Evolutionary conservation across 306 rosid species (phyloP).

Genomic region (Fragaria ananassa): DNA sequence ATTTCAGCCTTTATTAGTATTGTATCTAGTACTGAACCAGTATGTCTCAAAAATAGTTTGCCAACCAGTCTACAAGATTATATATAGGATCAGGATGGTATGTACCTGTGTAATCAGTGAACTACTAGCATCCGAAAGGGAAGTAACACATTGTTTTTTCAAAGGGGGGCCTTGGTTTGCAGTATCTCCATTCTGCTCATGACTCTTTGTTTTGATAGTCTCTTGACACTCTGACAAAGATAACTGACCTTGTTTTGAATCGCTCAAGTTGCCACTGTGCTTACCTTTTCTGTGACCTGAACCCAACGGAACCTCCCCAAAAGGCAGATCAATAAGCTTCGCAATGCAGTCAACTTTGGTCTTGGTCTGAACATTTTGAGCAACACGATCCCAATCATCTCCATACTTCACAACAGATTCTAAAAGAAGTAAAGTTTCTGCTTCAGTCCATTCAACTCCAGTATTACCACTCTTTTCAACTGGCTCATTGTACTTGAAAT

Average conservation of each 20-base stretch:
- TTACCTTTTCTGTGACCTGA: constrained; percentile 42
- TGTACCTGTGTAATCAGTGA: constrained; percentile 78
- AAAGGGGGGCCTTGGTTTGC: constrained; percentile 51
- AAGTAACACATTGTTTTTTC: constrained; percentile 52
- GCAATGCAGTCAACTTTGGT: constrained; percentile 74
- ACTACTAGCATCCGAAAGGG: constrained; percentile 56
- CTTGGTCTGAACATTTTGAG: constrained; percentile 70
- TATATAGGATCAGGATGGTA: constrained; percentile 4
- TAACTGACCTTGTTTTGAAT: constrained; percentile 37
- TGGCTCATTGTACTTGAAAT: constrained; percentile 46
- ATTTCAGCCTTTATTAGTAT: background rate
- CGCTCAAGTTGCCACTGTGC: constrained; percentile 33
- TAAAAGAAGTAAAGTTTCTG: constrained; percentile 79
- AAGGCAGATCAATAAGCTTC: constrained; percentile 81
- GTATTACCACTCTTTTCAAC: constrained; percentile 35
- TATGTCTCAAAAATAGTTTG: background rate
- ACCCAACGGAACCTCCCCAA: constrained; percentile 70
- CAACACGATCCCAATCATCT: constrained; percentile 94
- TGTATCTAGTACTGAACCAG: background rate
- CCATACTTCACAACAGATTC: constrained; percentile 93
- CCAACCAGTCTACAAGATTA: background rate
- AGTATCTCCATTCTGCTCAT: constrained; percentile 56
- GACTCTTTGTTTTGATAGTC: constrained; percentile 40
- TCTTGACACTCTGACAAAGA: constrained; percentile 48
- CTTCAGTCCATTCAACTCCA: constrained; percentile 74